Base-by-base conservation (phyloP, 192 early-diverging fungal species). In the Backusella psychrophila region DNA sequence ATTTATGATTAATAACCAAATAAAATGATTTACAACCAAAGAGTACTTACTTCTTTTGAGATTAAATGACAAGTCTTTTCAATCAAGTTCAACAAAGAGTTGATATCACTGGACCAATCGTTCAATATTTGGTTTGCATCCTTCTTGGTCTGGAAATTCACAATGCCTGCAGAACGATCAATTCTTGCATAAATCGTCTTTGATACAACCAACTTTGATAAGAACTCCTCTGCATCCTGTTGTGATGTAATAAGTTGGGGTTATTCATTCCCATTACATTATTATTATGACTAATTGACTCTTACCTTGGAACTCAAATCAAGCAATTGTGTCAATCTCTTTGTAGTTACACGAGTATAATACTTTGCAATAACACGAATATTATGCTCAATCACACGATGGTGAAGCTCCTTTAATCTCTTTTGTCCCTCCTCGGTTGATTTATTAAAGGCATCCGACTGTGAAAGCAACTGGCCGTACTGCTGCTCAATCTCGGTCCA, bases 371-470 rank as follows among this genome's bases (percentile, higher is more conserved):
- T 90, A 2, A 99, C 96, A 8, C 98, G 94, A 74, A 98, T 92
- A 83, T 99, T 99, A 90, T 99, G 98, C 81, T 99, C 98, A 76
- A 97, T 95, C 2, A 97, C 96, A 33, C 98, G 92, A 74, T 96
- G 92, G 79, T 97, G 96, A 73, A 99, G 86, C 56, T 90, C 92
- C 74, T 89, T 85, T 89, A 91, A 93, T 76, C 94, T 89, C 83
- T 92, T 90, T 77, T 90, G 82, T 34, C 95, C 94, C 34, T 90
- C 91, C 68, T 96, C 94, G 7, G 90, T 92, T 63, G 81, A 81
- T 7, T 81, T 77, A 19, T 88, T 85, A 81, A 99, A 96, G 8
- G 94, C 93, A 17, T 83, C 84, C 11, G 96, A 94, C 69, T 89
- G 80, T 66, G 90, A 89, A 75, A 98, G 87, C 49, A 89, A 85